Percentiles rank a stretch among this genome's conserved stretches.
Conservation (phyloP, 2,329 filamentous ascomycete genomes). For the Penicillium concentricum region DNA sequence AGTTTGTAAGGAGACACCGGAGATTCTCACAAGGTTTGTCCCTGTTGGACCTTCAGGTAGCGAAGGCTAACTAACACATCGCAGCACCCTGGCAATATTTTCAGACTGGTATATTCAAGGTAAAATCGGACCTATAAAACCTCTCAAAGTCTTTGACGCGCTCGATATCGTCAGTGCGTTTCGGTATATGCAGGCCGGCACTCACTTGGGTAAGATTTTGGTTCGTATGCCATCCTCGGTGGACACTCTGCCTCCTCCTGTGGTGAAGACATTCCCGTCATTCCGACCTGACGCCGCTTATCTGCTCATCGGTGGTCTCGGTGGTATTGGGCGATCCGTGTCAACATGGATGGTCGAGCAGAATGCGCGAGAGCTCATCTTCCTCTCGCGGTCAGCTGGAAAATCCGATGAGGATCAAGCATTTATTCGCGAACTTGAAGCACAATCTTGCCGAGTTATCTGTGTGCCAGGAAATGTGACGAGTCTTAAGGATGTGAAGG, state of each 20-base stretch:
- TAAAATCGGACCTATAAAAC: conserved; percentile 2
- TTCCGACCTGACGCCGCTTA: conserved; percentile 5
- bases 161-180: conserved; percentile 10
- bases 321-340: conserved; percentile 11
- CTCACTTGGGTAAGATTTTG: conserved; percentile 19
- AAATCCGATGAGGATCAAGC: neutral
- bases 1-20: neutral
- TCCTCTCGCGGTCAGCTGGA: conserved; percentile 9
- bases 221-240: conserved; percentile 5
- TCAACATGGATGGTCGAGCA: conserved; percentile 16
- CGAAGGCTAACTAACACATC: neutral
- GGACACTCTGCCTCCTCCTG: neutral
- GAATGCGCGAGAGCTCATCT: conserved; percentile 9
- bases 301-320: conserved; percentile 13
- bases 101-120: conserved; percentile 5
- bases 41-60: accelerated
- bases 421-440: conserved; percentile 10
- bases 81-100: conserved; percentile 1
- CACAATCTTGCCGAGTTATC: conserved; percentile 3
- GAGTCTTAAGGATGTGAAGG: neutral
- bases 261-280: neutral
- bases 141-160: conserved; percentile 8
- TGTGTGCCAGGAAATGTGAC: conserved; percentile 3
- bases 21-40: conserved; percentile 1
- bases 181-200: conserved; percentile 18